A percentile compares a stretch with the other conserved stretches of the same genome.
Evolutionary conservation across 495 filamentous ascomycete species (phyloP).

Genomic region (Hypoxylon subgilvum): DNA sequence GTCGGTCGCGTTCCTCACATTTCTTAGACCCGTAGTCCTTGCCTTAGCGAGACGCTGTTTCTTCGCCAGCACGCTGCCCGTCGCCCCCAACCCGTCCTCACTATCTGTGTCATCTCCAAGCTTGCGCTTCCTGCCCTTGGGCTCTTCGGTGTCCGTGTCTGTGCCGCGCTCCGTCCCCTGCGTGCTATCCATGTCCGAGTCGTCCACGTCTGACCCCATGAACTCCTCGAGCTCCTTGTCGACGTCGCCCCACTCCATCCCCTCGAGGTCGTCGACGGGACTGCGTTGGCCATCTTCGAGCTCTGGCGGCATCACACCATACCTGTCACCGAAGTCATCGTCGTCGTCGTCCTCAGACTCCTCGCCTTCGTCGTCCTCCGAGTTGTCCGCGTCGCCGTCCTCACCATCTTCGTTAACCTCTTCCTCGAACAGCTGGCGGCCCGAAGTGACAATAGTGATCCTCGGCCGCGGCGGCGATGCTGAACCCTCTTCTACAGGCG

Average conservation of each 20-base stretch:
- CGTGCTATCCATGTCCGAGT: constrained; percentile 54
- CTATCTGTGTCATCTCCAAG: constrained; percentile 44
- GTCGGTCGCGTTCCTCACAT: constrained; percentile 48
- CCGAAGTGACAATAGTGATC: constrained; percentile 50
- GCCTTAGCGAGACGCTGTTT: constrained; percentile 60
- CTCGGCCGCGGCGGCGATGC: constrained; percentile 46
- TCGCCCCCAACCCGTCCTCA: constrained; percentile 39
- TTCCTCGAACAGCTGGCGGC: constrained; percentile 20
- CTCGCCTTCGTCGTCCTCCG: constrained; percentile 48
- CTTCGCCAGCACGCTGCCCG: constrained; percentile 36
- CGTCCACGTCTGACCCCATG: constrained; percentile 64
- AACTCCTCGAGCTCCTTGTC: constrained; percentile 82
- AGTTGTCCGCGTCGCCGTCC: constrained; percentile 44
- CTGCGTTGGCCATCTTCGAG: constrained; percentile 54
- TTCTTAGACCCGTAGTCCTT: constrained; percentile 55
- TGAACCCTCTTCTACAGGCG: constrained; percentile 38
- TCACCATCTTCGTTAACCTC: constrained; percentile 41
- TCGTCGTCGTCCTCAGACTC: constrained; percentile 57
- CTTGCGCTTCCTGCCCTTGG: constrained; percentile 38
- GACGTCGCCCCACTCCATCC: constrained; percentile 65
- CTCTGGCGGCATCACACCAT: constrained; percentile 52
- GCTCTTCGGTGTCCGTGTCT: constrained; percentile 39
- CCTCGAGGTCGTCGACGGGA: constrained; percentile 59
- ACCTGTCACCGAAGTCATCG: constrained; percentile 38
- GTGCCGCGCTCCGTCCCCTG: constrained; percentile 46